Conservation (phyloP, 345 rosid genomes). For the Gossypium sturtianum region DNA sequence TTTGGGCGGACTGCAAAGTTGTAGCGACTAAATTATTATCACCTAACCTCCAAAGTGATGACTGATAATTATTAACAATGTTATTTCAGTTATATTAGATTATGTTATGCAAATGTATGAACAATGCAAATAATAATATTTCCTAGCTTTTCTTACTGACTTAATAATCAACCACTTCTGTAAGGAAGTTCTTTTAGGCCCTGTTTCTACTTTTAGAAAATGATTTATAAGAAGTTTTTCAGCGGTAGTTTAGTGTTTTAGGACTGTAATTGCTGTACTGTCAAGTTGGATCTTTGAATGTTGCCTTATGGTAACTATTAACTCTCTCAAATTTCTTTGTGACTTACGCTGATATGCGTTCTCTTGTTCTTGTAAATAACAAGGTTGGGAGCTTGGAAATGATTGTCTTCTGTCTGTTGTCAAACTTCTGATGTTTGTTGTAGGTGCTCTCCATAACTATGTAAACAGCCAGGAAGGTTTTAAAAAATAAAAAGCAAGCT, state of each 20-base stretch:
- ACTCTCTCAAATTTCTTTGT: neutral
- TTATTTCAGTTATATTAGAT: neutral
- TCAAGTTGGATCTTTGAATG: neutral
- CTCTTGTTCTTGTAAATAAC: neutral
- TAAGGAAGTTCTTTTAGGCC: neutral
- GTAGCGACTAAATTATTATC: neutral
- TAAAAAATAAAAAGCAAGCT: neutral
- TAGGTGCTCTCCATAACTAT: neutral
- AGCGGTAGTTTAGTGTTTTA: neutral
- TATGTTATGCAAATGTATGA: neutral
- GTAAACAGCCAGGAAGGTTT: neutral
- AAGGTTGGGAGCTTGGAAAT: neutral
- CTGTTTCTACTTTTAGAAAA: neutral
- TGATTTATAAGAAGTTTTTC: neutral
- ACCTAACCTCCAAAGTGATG: neutral
- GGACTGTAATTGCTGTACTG: neutral
- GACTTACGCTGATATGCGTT: neutral
- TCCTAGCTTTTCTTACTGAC: neutral
- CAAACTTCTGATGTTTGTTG: neutral
- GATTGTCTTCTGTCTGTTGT: neutral
- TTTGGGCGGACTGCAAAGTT: neutral
- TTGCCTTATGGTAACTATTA: neutral
- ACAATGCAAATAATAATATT: neutral
- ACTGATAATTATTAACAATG: neutral
- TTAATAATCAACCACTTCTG: neutral